Evolutionary conservation across 2,329 filamentous ascomycete species (phyloP).

Genomic region (Sarocladiaceae sp.): DNA sequence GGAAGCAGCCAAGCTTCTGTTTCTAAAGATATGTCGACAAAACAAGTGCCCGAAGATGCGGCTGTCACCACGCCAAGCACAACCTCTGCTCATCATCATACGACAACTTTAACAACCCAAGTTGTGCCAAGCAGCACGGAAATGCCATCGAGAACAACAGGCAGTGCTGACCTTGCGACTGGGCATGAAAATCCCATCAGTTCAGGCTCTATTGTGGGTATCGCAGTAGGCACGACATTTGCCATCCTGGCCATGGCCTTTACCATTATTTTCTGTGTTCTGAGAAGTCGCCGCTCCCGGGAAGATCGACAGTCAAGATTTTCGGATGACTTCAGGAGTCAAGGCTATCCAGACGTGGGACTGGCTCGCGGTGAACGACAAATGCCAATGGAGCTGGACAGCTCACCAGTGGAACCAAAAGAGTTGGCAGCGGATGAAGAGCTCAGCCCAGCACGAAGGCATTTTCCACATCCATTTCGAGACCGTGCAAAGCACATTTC

Average conservation of each 20-base stretch:
- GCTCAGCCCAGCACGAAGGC: background rate
- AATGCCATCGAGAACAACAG: background rate
- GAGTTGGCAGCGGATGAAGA: background rate
- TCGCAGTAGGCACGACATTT: constrained; percentile 12
- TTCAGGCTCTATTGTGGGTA: constrained; percentile 13
- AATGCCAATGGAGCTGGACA: constrained; percentile 2
- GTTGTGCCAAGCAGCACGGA: background rate
- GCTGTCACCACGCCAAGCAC: background rate
- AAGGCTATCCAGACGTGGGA: constrained; percentile 7
- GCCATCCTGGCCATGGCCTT: constrained; percentile 31
- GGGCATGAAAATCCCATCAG: background rate
- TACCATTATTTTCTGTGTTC: constrained; percentile 30
- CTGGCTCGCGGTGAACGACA: background rate
- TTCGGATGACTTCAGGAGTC: constrained; percentile 5
- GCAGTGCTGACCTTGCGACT: background rate
- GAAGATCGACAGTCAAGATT: constrained; percentile 5
- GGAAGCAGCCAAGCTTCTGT: background rate
- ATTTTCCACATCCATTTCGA: constrained; percentile 2
- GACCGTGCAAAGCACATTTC: background rate
- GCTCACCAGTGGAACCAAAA: constrained; percentile 9
- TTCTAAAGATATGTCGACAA: background rate
- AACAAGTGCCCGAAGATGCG: background rate
- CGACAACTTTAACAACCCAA: background rate
- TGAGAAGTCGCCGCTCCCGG: background rate
- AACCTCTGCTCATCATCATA: background rate